Conservation (phyloP, 768 basidiomycete genomes). For the Mycena floridula region DNA sequence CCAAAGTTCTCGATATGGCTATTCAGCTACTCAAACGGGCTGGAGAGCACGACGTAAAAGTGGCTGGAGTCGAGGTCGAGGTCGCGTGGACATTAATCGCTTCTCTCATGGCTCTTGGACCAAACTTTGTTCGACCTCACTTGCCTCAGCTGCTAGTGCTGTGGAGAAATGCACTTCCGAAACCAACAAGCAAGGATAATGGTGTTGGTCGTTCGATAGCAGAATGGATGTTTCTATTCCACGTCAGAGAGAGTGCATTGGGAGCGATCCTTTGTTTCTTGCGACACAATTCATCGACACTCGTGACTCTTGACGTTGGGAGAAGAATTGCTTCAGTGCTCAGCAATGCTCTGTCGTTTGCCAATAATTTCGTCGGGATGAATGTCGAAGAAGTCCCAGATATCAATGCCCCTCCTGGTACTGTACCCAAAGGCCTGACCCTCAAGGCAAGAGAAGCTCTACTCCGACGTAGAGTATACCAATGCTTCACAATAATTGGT, state of each 20-base stretch:
- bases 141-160: constrained; percentile 90
- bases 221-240: constrained; percentile 90
- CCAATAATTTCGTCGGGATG: constrained; percentile 73
- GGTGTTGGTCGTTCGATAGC: constrained; percentile 56
- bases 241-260: constrained; percentile 86
- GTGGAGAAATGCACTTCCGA: constrained; percentile 96
- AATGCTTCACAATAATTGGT: constrained; percentile 83
- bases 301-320: constrained; percentile 89
- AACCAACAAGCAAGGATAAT: constrained; percentile 84
- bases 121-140: constrained; percentile 90
- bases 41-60: constrained; percentile 82
- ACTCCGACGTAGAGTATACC: constrained; percentile 78
- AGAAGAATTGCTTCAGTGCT: constrained; percentile 83
- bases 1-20: constrained; percentile 88
- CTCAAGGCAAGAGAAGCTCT: constrained; percentile 78
- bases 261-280: constrained; percentile 87
- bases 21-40: constrained; percentile 86
- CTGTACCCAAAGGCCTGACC: constrained; percentile 38
- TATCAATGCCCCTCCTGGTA: constrained; percentile 21
- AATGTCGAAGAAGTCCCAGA: constrained; percentile 61
- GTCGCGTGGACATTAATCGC: constrained; percentile 93
- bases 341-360: constrained; percentile 85
- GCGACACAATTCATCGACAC: constrained; percentile 61
- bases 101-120: constrained; percentile 86
- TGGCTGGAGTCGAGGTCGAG: constrained; percentile 82